These are phyloP conservation scores for Mortierella sp. DNA, from an alignment of 371 early-diverging fungal species.

Conservation along the genomic window DNA sequence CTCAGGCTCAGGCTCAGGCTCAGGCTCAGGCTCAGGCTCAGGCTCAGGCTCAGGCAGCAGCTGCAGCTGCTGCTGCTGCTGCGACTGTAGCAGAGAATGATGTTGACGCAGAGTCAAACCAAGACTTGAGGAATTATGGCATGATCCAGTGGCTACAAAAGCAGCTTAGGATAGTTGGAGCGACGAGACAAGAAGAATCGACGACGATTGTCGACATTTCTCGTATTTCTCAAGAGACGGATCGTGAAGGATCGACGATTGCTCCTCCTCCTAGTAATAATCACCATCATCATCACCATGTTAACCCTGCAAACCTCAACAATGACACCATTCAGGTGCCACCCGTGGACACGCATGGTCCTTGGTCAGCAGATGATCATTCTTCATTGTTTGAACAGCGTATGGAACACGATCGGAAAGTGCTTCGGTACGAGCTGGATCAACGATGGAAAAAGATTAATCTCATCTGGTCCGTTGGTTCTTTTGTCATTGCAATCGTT, in stretches of 20 bases:
- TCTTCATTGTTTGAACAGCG: conserved; percentile 34
- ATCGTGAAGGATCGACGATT: conserved; percentile 19
- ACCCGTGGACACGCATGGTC: conserved; percentile 17
- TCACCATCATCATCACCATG: conserved; percentile 3
- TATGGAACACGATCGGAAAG: conserved; percentile 25
- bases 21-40: no score
- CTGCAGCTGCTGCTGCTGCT: background rate
- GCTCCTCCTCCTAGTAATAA: background rate
- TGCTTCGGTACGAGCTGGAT: conserved; percentile 34
- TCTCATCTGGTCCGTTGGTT: conserved; percentile 33
- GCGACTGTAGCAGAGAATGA: background rate
- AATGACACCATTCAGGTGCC: background rate
- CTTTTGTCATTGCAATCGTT: conserved; percentile 28
- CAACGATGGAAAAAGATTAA: conserved; percentile 37
- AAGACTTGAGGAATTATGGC: conserved; percentile 9
- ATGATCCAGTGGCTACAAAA: conserved; percentile 24
- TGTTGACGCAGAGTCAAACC: background rate
- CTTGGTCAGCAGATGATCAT: conserved; percentile 31
- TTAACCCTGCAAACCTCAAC: conserved; percentile 3
- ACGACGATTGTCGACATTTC: conserved; percentile 10
- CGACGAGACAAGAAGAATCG: conserved; percentile 9
- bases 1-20: no score
- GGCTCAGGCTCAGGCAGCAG: background rate
- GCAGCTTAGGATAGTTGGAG: conserved; percentile 7
- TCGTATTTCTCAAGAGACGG: conserved; percentile 1